phyloP scores from a whole-genome alignment of 306 rosid species.

The Prunus kanzakura region DNA sequence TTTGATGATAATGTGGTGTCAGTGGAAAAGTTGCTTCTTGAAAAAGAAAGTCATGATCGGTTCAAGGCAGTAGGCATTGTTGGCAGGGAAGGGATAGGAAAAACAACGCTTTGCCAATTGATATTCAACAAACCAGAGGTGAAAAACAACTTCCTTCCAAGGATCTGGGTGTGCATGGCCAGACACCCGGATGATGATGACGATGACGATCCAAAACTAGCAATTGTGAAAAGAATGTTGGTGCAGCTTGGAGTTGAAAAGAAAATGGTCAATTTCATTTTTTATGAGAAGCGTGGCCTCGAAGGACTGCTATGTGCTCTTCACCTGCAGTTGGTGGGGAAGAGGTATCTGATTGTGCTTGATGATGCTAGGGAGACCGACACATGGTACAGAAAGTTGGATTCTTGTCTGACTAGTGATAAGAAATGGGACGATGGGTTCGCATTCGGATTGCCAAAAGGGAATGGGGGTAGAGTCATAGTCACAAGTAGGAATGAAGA shows the following conservation, averaged over 20 bases:
- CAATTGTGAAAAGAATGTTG: constrained; percentile 16
- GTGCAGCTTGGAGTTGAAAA: constrained; percentile 14
- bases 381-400: constrained; percentile 5
- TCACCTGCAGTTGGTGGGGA: constrained; percentile 4
- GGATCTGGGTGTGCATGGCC: constrained; percentile 31
- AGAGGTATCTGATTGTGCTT: constrained; percentile 28
- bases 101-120: constrained; percentile 16
- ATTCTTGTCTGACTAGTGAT: background rate
- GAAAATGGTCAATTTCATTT: background rate
- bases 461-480: constrained; percentile 22
- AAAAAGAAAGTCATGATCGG: background rate
- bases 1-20: constrained; percentile 13
- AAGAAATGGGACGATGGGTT: constrained; percentile 2
- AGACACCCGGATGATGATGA: background rate
- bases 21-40: constrained; percentile 5
- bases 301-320: constrained; percentile 11
- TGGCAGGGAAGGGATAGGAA: constrained; percentile 16
- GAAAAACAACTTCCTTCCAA: constrained; percentile 12
- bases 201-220: background rate
- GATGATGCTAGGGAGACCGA: constrained; percentile 20
- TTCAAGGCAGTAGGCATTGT: constrained; percentile 21
- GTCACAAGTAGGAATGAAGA: constrained; percentile 23
- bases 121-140: constrained; percentile 17
- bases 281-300: background rate
- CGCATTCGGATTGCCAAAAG: constrained; percentile 20